Conservation (phyloP, 2,329 filamentous ascomycete species). For the Fusarium phyllophilum region DNA sequence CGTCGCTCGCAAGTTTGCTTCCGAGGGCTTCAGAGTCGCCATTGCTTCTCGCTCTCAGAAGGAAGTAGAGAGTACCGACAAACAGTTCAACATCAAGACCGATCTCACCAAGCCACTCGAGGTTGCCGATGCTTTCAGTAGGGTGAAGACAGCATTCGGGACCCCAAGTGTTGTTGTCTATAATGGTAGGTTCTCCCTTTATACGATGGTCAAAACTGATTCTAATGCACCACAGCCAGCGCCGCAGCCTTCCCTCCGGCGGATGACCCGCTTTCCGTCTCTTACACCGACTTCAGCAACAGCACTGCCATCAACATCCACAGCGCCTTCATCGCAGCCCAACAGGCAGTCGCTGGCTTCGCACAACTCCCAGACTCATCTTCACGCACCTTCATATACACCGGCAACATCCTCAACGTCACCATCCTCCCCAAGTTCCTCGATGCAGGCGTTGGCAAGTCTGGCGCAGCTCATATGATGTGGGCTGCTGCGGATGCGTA, state of each 20-base stretch:
- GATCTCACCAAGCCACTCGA: slow-evolving; percentile 50
- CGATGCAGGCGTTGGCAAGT: slow-evolving; percentile 53
- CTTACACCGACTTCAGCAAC: slow-evolving; percentile 15
- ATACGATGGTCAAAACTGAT: accelerated
- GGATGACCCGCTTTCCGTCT: slow-evolving; percentile 19
- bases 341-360: slow-evolving; percentile 26
- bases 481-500: slow-evolving; percentile 48
- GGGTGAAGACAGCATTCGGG: slow-evolving; percentile 28
- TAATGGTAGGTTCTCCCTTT: neutral
- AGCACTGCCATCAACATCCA: slow-evolving; percentile 14
- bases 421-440: slow-evolving; percentile 47
- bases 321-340: slow-evolving; percentile 27
- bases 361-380: slow-evolving; percentile 43
- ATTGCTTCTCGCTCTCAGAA: slow-evolving; percentile 38
- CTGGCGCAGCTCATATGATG: slow-evolving; percentile 47
- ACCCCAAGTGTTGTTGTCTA: slow-evolving; percentile 32
- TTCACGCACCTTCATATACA: slow-evolving; percentile 56
- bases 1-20: slow-evolving; percentile 38
- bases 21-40: slow-evolving; percentile 41
- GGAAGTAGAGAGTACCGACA: slow-evolving; percentile 30
- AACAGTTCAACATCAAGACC: slow-evolving; percentile 48
- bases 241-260: slow-evolving; percentile 4
- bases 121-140: slow-evolving; percentile 24
- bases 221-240: neutral
- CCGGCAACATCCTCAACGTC: slow-evolving; percentile 55